Evolutionary conservation across 345 rosid species (phyloP).

Genomic region (Physaria fendleri): DNA sequence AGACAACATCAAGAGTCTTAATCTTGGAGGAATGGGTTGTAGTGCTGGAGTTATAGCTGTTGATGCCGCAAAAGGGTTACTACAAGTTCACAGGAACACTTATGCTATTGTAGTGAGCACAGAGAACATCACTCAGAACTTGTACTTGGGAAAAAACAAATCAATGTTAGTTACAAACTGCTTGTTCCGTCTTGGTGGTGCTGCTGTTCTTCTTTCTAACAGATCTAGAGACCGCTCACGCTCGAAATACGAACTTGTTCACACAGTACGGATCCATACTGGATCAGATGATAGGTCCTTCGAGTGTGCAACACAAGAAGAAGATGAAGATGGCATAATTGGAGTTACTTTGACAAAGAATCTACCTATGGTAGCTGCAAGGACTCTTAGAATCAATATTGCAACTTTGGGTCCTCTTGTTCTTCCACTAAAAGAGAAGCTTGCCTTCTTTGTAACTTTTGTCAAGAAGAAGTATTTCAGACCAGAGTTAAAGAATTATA

Average conservation of each 20-base stretch:
- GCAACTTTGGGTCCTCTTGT: conserved; percentile 56
- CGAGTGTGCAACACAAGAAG: conserved; percentile 47
- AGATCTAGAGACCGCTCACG: conserved; percentile 29
- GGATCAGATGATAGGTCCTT: conserved; percentile 54
- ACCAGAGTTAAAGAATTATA: conserved; percentile 40
- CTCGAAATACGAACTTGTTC: conserved; percentile 52
- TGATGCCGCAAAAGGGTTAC: conserved; percentile 39
- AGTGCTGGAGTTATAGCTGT: conserved; percentile 49
- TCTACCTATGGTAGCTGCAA: conserved; percentile 54
- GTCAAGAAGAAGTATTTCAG: conserved; percentile 43
- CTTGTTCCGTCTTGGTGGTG: conserved; percentile 51
- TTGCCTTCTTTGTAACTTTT: conserved; percentile 36
- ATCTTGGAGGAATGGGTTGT: conserved; percentile 60
- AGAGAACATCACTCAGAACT: conserved; percentile 43
- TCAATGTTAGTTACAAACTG: conserved; percentile 59
- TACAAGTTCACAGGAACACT: conserved; percentile 42
- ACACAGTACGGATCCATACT: conserved; percentile 50
- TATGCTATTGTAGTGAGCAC: conserved; percentile 59
- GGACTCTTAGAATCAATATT: conserved; percentile 55
- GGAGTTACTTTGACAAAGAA: conserved; percentile 62
- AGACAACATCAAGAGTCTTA: conserved; percentile 35
- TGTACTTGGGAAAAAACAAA: conserved; percentile 46
- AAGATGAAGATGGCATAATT: conserved; percentile 39
- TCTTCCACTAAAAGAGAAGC: conserved; percentile 58
- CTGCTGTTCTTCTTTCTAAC: conserved; percentile 54